These are phyloP conservation scores for Hypoxylon fuscum DNA, from an alignment of 495 filamentous ascomycete species.

Conservation along the genomic window DNA sequence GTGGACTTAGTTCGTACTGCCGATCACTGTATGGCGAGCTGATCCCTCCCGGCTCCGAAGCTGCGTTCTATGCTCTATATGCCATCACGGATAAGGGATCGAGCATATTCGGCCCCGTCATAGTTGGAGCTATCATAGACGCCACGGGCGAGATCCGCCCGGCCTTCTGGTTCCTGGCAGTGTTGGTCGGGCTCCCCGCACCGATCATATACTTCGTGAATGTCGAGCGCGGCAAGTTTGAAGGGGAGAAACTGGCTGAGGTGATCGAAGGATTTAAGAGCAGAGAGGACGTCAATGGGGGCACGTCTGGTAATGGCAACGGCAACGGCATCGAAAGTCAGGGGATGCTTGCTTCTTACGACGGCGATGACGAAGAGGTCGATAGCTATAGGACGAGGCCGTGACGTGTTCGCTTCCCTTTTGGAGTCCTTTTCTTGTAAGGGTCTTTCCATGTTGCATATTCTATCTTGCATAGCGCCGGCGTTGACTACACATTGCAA, in stretches of 20 bases:
- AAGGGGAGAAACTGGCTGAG: constrained; percentile 75
- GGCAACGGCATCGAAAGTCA: constrained; percentile 38
- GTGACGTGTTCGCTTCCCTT: constrained; percentile 2
- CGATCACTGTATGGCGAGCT: constrained; percentile 92
- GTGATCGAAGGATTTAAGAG: constrained; percentile 68
- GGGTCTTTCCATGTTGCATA: background rate
- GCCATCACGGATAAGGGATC: constrained; percentile 98
- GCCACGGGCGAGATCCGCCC: constrained; percentile 88
- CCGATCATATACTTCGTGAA: constrained; percentile 86
- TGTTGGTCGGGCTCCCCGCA: constrained; percentile 81
- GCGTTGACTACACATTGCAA: constrained; percentile 45
- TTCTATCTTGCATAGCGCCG: constrained; percentile 53
- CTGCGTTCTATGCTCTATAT: constrained; percentile 95
- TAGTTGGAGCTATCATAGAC: constrained; percentile 93
- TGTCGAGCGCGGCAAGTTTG: constrained; percentile 85
- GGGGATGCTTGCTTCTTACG: constrained; percentile 48
- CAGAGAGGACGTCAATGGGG: constrained; percentile 34
- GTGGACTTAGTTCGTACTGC: constrained; percentile 92
- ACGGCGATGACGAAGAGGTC: constrained; percentile 25
- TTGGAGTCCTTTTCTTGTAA: background rate
- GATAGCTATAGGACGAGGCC: constrained; percentile 10
- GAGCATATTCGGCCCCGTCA: constrained; percentile 90
- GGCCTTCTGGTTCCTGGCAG: constrained; percentile 91
- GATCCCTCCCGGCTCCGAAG: constrained; percentile 91
- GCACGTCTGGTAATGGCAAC: constrained; percentile 8